A percentile compares a stretch with the other conserved stretches of the same genome.
These are phyloP conservation scores for Mayamaea pseudoterrestris DNA, from an alignment of 108 stramenopile species.

Conservation along the genomic window DNA sequence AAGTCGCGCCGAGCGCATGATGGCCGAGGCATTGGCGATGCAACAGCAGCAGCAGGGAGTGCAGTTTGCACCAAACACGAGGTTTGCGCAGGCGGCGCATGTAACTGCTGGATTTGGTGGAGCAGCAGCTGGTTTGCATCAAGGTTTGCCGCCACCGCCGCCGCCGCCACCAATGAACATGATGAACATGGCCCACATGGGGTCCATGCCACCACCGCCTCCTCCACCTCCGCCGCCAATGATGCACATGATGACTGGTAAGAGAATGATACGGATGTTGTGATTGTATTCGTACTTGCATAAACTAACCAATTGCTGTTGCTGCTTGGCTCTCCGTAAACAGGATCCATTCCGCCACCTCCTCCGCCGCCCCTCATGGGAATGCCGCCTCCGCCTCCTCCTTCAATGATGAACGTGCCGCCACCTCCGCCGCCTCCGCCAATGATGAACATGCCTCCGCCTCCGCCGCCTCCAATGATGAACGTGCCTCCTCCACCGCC, in stretches of 20 bases:
- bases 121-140: neutral
- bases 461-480: slow-evolving; percentile 5
- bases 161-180: slow-evolving; percentile 2
- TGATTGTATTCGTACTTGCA: neutral
- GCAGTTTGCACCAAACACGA: neutral
- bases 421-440: slow-evolving; percentile 6
- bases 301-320: slow-evolving; percentile 3
- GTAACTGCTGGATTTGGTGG: slow-evolving; percentile 11
- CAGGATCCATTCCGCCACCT: slow-evolving; percentile 6
- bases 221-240: slow-evolving; percentile 12
- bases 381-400: slow-evolving; percentile 13
- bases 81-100: slow-evolving; percentile 12
- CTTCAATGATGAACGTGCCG: neutral
- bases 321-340: neutral
- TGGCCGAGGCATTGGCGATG: slow-evolving; percentile 67
- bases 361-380: slow-evolving; percentile 8
- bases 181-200: slow-evolving; percentile 2
- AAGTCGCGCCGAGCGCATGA: slow-evolving; percentile 90
- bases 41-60: slow-evolving; percentile 9
- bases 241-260: no score
- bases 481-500: slow-evolving; percentile 17
- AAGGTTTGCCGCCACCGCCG: slow-evolving; percentile 17
- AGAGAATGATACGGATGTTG: neutral
- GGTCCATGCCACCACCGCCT: slow-evolving; percentile 10
- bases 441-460: neutral